Conservation (phyloP, 306 rosid species). For the barrel medic (Medicago truncatula) region MtrunA17r5.0-ANR NC_053046.1:10833001-10833500, state of each 20-base stretch:
- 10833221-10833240: too few species aligned
- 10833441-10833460: background rate
- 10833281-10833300: background rate
- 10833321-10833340: conserved; percentile 12
- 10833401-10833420: conserved; percentile 20
- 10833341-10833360: conserved; percentile 4
- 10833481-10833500: too few species aligned
- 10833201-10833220: too few species aligned
- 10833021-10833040: background rate
- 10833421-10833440: conserved; percentile 11
- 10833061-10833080: too few species aligned
- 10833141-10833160: background rate
- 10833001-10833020: too few species aligned
- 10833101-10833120: background rate
- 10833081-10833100: background rate
- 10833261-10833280: background rate
- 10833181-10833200: too few species aligned
- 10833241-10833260: too few species aligned
- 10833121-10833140: background rate
- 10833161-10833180: too few species aligned
- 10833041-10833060: background rate
- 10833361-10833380: conserved; percentile 3
- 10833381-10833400: conserved; percentile 26
- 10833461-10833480: background rate
- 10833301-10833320: conserved; percentile 25